These are phyloP conservation scores for Penicillium palitans DNA, from an alignment of 2,329 filamentous ascomycete genomes.

Conservation along the genomic window DNA sequence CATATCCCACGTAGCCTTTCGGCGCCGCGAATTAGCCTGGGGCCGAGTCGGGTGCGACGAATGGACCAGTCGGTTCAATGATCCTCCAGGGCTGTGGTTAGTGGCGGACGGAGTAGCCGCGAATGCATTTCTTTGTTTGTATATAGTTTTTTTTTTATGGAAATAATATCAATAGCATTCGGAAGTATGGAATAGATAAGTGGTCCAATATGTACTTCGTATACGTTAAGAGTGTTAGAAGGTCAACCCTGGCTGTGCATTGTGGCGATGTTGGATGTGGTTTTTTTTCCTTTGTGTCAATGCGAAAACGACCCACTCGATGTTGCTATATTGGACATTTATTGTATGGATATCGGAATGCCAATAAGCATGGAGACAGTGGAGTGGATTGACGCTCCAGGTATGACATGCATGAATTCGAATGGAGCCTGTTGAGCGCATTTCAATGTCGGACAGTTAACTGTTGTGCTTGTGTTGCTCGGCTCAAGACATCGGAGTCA, in stretches of 20 bases:
- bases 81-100: conserved; percentile 14
- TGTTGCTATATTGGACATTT: neutral
- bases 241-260: conserved; percentile 9
- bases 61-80: conserved; percentile 20
- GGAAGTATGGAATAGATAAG: neutral
- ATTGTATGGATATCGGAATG: neutral
- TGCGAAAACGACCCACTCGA: conserved; percentile 1
- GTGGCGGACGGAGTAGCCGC: neutral
- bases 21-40: conserved; percentile 11
- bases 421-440: conserved; percentile 11
- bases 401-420: conserved; percentile 28
- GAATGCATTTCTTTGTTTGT: neutral
- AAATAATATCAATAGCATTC: neutral
- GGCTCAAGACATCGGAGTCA: neutral
- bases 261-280: conserved; percentile 7
- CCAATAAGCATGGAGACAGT: conserved; percentile 1
- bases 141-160: neutral
- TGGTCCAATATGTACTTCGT: neutral
- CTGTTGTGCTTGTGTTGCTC: conserved; percentile 13
- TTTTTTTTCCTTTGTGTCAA: neutral
- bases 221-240: neutral
- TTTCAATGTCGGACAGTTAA: conserved; percentile 4
- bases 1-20: neutral
- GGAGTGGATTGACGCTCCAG: conserved; percentile 10
- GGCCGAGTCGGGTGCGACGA: conserved; percentile 24